Conservation (phyloP, 2,329 filamentous ascomycete genomes). For the Xylariomycetidae sp. region DNA sequence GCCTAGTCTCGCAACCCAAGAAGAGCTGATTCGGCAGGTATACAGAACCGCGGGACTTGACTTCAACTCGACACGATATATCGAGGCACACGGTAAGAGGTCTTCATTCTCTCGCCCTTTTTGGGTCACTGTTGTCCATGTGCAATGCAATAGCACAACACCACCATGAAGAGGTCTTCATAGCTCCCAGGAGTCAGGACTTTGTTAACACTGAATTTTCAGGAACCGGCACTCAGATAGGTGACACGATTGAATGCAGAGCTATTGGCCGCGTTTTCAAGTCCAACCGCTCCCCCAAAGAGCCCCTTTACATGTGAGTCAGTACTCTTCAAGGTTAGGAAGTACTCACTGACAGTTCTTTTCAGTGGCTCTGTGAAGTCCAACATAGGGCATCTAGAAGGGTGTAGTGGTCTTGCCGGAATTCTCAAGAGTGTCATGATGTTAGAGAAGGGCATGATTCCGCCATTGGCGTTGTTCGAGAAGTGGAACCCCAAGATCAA, state of each 20-base stretch:
- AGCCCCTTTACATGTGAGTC: neutral
- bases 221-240: slow-evolving; percentile 2
- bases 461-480: slow-evolving; percentile 4
- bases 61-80: neutral
- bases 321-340: neutral
- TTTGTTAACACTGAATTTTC: neutral
- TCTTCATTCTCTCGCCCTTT: too few species aligned
- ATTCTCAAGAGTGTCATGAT: slow-evolving; percentile 12
- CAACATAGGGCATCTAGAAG: slow-evolving; percentile 16
- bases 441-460: slow-evolving; percentile 12
- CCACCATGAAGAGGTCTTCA: too few species aligned
- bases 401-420: slow-evolving; percentile 8
- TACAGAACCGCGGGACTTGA: neutral
- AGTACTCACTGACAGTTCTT: neutral
- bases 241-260: slow-evolving; percentile 3
- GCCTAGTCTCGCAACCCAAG: neutral
- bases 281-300: neutral
- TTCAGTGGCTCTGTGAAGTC: slow-evolving; percentile 13
- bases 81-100: slow-evolving; percentile 1
- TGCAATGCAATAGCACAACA: too few species aligned
- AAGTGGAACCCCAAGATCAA: slow-evolving; percentile 2
- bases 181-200: too few species aligned
- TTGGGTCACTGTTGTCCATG: too few species aligned
- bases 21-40: neutral
- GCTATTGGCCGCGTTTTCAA: slow-evolving; percentile 1